Evolutionary conservation across 2,329 filamentous ascomycete species (phyloP), one percentile per base, ranked within the genome.

Genomic region (Esteya vermicola): DNA sequence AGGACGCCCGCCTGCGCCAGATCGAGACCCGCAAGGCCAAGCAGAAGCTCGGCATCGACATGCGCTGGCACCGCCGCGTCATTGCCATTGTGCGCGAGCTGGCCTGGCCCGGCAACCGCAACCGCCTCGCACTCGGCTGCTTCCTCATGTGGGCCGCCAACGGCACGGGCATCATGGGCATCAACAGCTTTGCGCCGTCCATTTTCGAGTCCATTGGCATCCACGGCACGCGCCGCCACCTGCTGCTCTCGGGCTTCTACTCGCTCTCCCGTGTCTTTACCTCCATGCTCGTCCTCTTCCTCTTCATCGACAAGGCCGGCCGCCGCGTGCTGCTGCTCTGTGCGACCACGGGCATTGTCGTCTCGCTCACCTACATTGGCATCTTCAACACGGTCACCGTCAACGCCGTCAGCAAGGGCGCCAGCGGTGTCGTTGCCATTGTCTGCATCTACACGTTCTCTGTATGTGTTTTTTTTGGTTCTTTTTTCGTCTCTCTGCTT

Each of bases 1-100:
- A 30, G 8, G 35, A 80, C 45, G 64, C 85, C 2, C 82, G 88
- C 50, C 85, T 80, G 52, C 69, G 85, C n/a, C 82, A 88, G 54
- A 88, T 88, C 59, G 83, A 83, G 54, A 80, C 30, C 13, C 35
- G 18, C 28, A n/a, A n/a, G n/a, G 26, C 36, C n/a, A 21, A 22
- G 19, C 82, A 0, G 79, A 35, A 16, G n/a, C n/a, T n/a, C n/a
- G n/a, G n/a, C n/a, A n/a, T n/a, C n/a, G n/a, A n/a, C n/a, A n/a
- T n/a, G 31, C 20, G 36, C 31, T 23, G 10, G 23, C 22, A n/a
- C n/a, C n/a, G n/a, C n/a, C n/a, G n/a, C n/a, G n/a, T n/a, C n/a
- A n/a, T n/a, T n/a, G n/a, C n/a, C n/a, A 51, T 56, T 13, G 70
- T 76, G 49, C 72, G 72, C 50, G 57, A 39, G 22, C 38, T 39